These are phyloP conservation scores for Aurinia saxatilis DNA, from an alignment of 345 rosid species.

Conservation along the genomic window DNA sequence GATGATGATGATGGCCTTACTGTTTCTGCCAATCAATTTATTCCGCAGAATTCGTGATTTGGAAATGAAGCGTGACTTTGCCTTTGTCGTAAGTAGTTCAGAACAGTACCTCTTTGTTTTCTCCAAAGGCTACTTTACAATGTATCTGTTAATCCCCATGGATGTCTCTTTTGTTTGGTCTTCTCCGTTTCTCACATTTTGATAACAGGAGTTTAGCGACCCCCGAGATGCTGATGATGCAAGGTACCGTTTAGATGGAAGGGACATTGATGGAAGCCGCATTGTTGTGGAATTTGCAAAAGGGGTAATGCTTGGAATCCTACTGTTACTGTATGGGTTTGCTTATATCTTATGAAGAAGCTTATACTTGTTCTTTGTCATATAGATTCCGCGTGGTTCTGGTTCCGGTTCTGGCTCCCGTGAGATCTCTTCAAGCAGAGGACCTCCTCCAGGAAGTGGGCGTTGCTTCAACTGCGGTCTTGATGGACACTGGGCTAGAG, in stretches of 20 bases:
- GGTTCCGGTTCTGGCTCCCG: constrained; percentile 35
- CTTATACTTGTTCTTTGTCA: neutral
- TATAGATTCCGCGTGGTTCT: constrained; percentile 59
- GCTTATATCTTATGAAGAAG: neutral
- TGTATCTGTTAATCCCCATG: neutral
- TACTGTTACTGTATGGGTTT: neutral
- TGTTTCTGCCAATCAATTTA: constrained; percentile 85
- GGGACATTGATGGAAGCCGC: constrained; percentile 77
- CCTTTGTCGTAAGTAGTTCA: constrained; percentile 64
- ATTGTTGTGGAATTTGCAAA: constrained; percentile 78
- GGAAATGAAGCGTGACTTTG: constrained; percentile 98
- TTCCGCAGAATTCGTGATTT: constrained; percentile 88
- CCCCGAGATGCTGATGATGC: constrained; percentile 94
- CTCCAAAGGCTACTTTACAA: neutral
- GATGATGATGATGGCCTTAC: constrained; percentile 52
- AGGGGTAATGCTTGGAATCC: constrained; percentile 36
- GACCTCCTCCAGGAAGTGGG: constrained; percentile 86
- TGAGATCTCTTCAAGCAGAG: constrained; percentile 57
- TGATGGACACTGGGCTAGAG: constrained; percentile 95
- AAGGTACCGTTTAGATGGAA: constrained; percentile 63
- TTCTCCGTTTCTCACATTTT: neutral
- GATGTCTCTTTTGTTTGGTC: constrained; percentile 14
- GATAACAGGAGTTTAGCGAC: constrained; percentile 73
- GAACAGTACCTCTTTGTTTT: neutral
- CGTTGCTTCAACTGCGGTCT: constrained; percentile 88